Evolutionary conservation across 805 yeast species (phyloP).

Genomic region (Kuraishia borneana): DNA sequence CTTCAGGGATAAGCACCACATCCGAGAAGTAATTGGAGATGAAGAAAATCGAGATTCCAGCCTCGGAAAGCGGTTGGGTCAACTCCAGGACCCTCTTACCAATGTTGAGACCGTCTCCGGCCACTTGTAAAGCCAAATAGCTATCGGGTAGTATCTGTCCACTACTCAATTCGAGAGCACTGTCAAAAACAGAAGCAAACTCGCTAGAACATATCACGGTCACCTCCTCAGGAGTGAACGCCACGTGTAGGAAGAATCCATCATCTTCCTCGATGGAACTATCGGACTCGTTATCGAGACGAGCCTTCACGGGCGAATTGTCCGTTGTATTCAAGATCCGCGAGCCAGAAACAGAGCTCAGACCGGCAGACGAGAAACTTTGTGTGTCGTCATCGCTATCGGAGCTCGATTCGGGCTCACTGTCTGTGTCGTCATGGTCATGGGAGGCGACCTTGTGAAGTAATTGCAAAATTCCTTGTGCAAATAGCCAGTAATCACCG

Average conservation of each 20-base stretch:
- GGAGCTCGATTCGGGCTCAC: conserved; percentile 7
- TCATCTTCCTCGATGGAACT: conserved; percentile 19
- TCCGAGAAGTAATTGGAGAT: conserved; percentile 54
- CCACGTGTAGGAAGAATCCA: conserved; percentile 43
- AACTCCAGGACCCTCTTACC: conserved; percentile 43
- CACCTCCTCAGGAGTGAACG: conserved; percentile 52
- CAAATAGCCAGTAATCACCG: conserved; percentile 39
- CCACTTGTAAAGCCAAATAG: conserved; percentile 45
- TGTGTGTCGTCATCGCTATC: conserved; percentile 4
- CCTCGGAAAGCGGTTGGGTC: conserved; percentile 46
- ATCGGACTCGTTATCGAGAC: conserved; percentile 5
- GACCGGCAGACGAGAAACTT: conserved; percentile 2
- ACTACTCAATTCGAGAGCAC: conserved; percentile 27
- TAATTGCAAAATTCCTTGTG: conserved; percentile 37
- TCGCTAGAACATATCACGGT: conserved; percentile 41
- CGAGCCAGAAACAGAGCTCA: conserved; percentile 4
- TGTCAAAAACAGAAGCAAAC: conserved; percentile 26
- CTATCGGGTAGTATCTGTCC: conserved; percentile 28
- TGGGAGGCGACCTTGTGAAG: conserved; percentile 22
- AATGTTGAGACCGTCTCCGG: conserved; percentile 46
- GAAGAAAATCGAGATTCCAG: conserved; percentile 48
- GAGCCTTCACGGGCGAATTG: conserved; percentile 1
- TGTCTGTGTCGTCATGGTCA: conserved; percentile 12
- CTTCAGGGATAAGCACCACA: conserved; percentile 45
- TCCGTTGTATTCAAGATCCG: conserved; percentile 2